Conservation (phyloP, 345 rosid genomes). For the Syzygium jambos region DNA sequence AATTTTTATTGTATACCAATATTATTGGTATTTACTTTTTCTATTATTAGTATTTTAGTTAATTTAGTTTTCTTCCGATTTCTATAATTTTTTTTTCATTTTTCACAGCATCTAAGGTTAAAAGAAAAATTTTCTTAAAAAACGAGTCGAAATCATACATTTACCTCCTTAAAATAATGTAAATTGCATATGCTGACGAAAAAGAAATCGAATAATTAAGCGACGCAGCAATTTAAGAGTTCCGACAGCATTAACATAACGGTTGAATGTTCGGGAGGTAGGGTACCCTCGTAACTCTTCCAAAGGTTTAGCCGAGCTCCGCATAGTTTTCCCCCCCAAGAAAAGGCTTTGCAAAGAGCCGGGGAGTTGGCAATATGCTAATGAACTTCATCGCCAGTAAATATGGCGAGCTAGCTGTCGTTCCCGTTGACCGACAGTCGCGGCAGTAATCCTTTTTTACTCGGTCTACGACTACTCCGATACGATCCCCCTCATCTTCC, state of each 20-base stretch:
- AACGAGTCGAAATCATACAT: not conserved
- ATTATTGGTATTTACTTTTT: not conserved
- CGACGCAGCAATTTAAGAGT: not conserved
- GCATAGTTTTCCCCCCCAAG: not conserved
- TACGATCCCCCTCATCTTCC: not conserved
- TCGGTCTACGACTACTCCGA: too few species aligned
- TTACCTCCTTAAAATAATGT: not conserved
- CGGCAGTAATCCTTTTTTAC: not conserved
- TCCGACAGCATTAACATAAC: not conserved
- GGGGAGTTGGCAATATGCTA: not conserved
- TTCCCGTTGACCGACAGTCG: not conserved
- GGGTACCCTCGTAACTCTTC: not conserved
- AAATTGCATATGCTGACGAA: not conserved
- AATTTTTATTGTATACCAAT: not conserved
- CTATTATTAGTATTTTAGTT: not conserved
- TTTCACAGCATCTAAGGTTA: not conserved
- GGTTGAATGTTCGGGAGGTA: not conserved
- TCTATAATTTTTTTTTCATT: not conserved
- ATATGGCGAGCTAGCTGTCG: not conserved
- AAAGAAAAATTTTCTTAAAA: not conserved
- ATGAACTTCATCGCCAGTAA: not conserved
- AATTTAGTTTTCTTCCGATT: not conserved
- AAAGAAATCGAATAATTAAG: not conserved
- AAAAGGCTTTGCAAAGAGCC: not conserved
- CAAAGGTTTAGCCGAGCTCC: not conserved